Percentiles rank a stretch among this genome's conserved stretches.
Evolutionary conservation across 2,329 filamentous ascomycete genomes (phyloP).

Genomic region (Aspergillus tamarii): DNA sequence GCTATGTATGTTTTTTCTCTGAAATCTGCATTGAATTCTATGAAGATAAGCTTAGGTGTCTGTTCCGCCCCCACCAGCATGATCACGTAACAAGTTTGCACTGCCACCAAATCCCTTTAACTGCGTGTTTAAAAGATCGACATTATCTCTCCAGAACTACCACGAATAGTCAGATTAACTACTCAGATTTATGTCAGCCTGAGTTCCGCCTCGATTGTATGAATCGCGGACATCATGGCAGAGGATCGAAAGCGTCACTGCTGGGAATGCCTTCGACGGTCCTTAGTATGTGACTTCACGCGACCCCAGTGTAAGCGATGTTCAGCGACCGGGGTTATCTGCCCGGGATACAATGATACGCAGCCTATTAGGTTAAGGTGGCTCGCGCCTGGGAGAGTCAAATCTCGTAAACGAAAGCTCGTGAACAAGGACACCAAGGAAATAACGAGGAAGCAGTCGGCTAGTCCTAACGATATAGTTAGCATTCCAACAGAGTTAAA

Average conservation of each 20-base stretch:
- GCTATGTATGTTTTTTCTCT: background rate
- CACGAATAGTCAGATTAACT: background rate
- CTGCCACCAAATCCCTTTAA: background rate
- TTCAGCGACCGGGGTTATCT: constrained; percentile 35
- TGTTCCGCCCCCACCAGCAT: background rate
- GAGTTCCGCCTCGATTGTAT: background rate
- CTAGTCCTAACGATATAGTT: too few relatives aligned
- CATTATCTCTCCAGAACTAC: background rate
- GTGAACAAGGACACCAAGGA: background rate
- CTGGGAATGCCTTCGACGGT: constrained; percentile 49
- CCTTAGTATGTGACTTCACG: constrained; percentile 45
- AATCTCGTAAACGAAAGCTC: background rate
- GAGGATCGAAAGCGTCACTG: constrained; percentile 34
- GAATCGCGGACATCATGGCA: background rate
- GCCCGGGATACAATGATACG: constrained; percentile 45
- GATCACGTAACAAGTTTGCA: background rate
- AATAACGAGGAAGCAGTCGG: background rate
- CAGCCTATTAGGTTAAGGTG: constrained; percentile 41
- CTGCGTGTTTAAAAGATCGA: background rate
- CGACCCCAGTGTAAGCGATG: constrained; percentile 45
- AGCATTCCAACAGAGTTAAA: background rate
- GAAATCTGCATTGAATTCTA: background rate
- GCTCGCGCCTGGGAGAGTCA: constrained; percentile 27
- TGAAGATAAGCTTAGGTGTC: too few relatives aligned
- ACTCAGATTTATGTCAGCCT: background rate